Evolutionary conservation across 768 basidiomycete species (phyloP).

Genomic region (Scleroderma bovista): DNA sequence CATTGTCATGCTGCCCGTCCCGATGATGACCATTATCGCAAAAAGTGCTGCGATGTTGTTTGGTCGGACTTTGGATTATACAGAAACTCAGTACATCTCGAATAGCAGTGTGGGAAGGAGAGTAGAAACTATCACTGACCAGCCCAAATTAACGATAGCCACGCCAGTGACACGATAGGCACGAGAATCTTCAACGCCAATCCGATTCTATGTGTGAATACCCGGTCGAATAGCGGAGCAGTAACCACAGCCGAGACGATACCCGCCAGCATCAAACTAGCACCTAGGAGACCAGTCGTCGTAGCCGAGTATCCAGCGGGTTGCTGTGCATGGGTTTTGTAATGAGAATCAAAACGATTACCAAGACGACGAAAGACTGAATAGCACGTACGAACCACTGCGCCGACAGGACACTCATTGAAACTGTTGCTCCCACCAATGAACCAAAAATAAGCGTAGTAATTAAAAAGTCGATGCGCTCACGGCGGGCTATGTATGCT

Average conservation of each 20-base stretch:
- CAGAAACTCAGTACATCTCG: not conserved
- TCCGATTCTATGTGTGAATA: constrained; percentile 71
- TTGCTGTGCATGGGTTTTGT: constrained; percentile 34
- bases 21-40: constrained; percentile 63
- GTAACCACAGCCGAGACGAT: constrained; percentile 62
- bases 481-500: constrained; percentile 53
- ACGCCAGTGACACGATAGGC: constrained; percentile 55
- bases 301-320: constrained; percentile 68
- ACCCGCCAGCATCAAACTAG: constrained; percentile 63
- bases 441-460: constrained; percentile 56
- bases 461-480: constrained; percentile 68
- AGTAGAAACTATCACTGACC: constrained; percentile 36
- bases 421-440: constrained; percentile 57
- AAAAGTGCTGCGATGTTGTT: constrained; percentile 58
- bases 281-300: constrained; percentile 65
- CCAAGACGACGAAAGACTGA: not conserved
- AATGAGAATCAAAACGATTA: not conserved
- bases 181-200: constrained; percentile 52
- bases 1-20: constrained; percentile 59
- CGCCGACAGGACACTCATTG: constrained; percentile 60
- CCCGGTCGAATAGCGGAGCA: constrained; percentile 75
- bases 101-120: not conserved
- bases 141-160: constrained; percentile 80
- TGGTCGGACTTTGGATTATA: constrained; percentile 44
- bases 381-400: constrained; percentile 56